Evolutionary conservation across 371 early-diverging fungal species (phyloP).

Genomic region (Choanephora cucurbitarum): DNA sequence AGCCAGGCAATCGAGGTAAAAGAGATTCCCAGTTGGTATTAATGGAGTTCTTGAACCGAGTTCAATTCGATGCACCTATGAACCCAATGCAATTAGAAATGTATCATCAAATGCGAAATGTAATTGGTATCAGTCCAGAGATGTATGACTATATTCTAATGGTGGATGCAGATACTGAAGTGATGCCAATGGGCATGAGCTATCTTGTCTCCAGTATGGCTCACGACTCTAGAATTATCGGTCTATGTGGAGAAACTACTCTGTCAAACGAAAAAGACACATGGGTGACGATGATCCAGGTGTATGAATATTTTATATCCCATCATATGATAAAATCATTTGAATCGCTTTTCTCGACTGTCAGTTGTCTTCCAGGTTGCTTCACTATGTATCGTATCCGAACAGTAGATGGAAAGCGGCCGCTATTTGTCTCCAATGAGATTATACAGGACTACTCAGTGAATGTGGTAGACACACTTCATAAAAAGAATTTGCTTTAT

Average conservation of each 20-base stretch:
- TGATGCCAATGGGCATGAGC: constrained; percentile 62
- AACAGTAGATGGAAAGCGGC: constrained; percentile 73
- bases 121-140: constrained; percentile 80
- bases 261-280: constrained; percentile 78
- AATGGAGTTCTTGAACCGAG: constrained; percentile 71
- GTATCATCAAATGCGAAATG: constrained; percentile 80
- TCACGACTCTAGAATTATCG: constrained; percentile 75
- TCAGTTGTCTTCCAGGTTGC: constrained; percentile 89
- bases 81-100: constrained; percentile 84
- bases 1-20: constrained; percentile 97
- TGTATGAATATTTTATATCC: constrained; percentile 79
- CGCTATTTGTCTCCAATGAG: constrained; percentile 86
- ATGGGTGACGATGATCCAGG: constrained; percentile 89
- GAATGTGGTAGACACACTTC: constrained; percentile 95
- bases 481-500: constrained; percentile 88
- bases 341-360: constrained; percentile 77
- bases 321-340: constrained; percentile 80
- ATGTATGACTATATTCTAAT: constrained; percentile 60
- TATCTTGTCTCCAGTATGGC: constrained; percentile 68
- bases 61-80: constrained; percentile 69
- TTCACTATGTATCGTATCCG: constrained; percentile 89
- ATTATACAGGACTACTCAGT: constrained; percentile 94
- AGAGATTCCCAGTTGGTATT: constrained; percentile 82
- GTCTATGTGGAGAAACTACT: constrained; percentile 79
- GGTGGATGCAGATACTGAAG: constrained; percentile 65